Conservation (phyloP, 2,329 filamentous ascomycete species). For the Alternaria infectoria region DNA sequence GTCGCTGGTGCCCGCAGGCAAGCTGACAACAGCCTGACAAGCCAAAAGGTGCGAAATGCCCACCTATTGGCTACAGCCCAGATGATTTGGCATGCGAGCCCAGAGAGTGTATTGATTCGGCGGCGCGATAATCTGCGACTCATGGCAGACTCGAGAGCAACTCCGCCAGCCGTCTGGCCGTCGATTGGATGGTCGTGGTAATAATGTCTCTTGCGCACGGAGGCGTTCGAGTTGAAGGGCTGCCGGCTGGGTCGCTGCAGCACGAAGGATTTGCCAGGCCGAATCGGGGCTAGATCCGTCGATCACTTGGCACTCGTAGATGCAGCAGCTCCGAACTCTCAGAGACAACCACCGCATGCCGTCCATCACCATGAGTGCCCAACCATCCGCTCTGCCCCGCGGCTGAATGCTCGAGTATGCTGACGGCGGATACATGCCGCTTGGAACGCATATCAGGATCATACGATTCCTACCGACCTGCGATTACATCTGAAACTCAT, state of each 20-base stretch:
- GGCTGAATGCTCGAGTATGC: not conserved
- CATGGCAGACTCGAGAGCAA: slow-evolving; percentile 1
- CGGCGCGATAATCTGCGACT: not conserved
- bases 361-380: not conserved
- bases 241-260: not conserved
- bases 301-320: slow-evolving; percentile 9
- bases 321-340: not conserved
- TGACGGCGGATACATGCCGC: slow-evolving; percentile 3
- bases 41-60: not conserved
- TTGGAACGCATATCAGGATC: slow-evolving; percentile 4
- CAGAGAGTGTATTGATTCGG: slow-evolving; percentile 2
- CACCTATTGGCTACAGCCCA: not conserved
- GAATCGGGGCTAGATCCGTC: slow-evolving; percentile 11
- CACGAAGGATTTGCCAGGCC: slow-evolving; percentile 18
- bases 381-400: slow-evolving; percentile 9
- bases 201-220: slow-evolving; percentile 4
- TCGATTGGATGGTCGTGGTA: not conserved
- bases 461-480: slow-evolving; percentile 9
- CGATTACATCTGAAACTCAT: slow-evolving; percentile 11
- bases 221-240: slow-evolving; percentile 6
- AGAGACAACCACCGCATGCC: not conserved
- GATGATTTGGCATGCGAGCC: not conserved
- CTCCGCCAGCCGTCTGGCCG: not conserved
- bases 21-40: slow-evolving; percentile 1
- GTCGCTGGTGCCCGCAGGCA: slow-evolving; percentile 1